Percentiles rank a stretch among this genome's conserved stretches.
Conservation (phyloP, 129 eudicot genomes). For the Chrysanthemum makinoi region DNA sequence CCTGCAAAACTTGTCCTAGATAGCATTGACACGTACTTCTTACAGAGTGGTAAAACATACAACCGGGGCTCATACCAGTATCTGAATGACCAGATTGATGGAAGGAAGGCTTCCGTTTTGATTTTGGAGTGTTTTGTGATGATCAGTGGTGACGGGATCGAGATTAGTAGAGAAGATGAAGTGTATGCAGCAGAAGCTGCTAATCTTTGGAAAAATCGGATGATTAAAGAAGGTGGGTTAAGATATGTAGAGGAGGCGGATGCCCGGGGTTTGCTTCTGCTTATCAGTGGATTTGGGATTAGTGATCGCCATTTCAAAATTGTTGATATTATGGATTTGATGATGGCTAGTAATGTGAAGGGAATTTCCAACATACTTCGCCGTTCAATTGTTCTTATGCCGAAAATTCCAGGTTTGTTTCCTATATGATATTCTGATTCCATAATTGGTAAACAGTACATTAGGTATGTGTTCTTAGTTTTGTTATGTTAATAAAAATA, state of each 20-base stretch:
- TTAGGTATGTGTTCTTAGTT: background rate
- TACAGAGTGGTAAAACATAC: conserved; percentile 42
- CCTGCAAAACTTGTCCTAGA: conserved; percentile 57
- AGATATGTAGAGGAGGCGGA: conserved; percentile 42
- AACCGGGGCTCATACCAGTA: conserved; percentile 12
- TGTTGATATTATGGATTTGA: conserved; percentile 57
- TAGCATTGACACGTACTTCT: conserved; percentile 52
- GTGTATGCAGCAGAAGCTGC: conserved; percentile 44
- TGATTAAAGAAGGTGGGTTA: conserved; percentile 55
- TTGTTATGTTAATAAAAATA: background rate
- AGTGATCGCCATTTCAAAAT: conserved; percentile 35
- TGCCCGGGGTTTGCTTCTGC: conserved; percentile 66
- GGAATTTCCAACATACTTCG: conserved; percentile 41
- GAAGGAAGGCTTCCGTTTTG: conserved; percentile 46
- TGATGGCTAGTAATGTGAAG: conserved; percentile 33
- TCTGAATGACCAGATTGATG: conserved; percentile 13
- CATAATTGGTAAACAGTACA: background rate
- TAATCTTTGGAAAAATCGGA: conserved; percentile 52
- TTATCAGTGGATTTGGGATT: conserved; percentile 67
- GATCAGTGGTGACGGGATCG: conserved; percentile 33
- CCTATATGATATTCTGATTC: background rate
- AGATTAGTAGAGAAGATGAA: conserved; percentile 32
- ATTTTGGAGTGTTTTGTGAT: conserved; percentile 62
- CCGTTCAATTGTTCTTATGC: conserved; percentile 44
- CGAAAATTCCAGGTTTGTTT: conserved; percentile 50